Percentiles rank a stretch among this genome's conserved stretches.
phyloP scores from a whole-genome alignment of 1,139 yeast species.

The Debaryomyces udenii region DNA sequence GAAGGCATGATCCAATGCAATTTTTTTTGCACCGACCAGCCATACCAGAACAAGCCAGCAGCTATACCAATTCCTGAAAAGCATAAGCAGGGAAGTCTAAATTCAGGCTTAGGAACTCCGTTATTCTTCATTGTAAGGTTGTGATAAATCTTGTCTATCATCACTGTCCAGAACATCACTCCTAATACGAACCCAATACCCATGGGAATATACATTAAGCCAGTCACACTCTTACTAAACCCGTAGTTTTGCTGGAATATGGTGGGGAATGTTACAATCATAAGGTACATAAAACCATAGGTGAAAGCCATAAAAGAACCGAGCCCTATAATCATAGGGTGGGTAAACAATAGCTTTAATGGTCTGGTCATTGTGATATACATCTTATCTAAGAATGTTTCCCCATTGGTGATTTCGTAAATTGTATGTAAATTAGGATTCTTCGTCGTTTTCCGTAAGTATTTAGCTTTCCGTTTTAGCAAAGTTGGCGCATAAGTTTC shows the following conservation, averaged over 20 bases:
- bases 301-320: conserved; percentile 52
- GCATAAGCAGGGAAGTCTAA: conserved; percentile 44
- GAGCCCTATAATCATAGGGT: conserved; percentile 49
- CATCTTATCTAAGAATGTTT: conserved; percentile 32
- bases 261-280: conserved; percentile 48
- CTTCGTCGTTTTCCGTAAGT: conserved; percentile 38
- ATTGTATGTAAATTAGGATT: conserved; percentile 45
- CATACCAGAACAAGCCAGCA: conserved; percentile 48
- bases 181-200: conserved; percentile 49
- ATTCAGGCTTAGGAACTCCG: conserved; percentile 47
- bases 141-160: conserved; percentile 35
- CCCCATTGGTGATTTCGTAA: conserved; percentile 44
- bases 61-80: conserved; percentile 42
- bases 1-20: conserved; percentile 53
- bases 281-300: conserved; percentile 50
- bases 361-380: conserved; percentile 42
- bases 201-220: conserved; percentile 50
- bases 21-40: conserved; percentile 47
- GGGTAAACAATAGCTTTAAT: conserved; percentile 41
- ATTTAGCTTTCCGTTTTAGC: conserved; percentile 34
- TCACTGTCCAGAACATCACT: conserved; percentile 41
- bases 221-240: conserved; percentile 35
- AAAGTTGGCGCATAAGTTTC: conserved; percentile 48
- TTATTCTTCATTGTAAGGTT: conserved; percentile 32
- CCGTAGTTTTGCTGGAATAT: conserved; percentile 40